Conservation (phyloP, 495 filamentous ascomycete species). For the Trichoderma reesei region DNA sequence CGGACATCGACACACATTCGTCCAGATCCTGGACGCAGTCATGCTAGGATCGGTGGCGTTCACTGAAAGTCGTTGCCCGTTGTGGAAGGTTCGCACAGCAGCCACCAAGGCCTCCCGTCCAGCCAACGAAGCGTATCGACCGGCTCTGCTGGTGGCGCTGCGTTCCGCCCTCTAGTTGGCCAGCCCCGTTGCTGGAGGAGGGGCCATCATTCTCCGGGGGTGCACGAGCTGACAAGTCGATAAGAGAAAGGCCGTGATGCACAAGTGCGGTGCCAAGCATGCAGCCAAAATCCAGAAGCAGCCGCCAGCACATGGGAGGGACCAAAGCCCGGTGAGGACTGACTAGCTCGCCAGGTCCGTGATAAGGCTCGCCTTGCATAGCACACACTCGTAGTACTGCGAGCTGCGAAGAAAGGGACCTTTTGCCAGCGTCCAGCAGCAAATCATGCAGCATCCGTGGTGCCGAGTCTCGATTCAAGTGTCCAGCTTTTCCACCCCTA, state of each 20-base stretch:
- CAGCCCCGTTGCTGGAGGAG: background rate
- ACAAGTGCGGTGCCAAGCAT: background rate
- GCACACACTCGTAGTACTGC: background rate
- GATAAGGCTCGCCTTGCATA: background rate
- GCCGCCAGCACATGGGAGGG: background rate
- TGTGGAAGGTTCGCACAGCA: slow-evolving; percentile 4
- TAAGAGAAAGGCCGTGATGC: background rate
- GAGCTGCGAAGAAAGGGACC: background rate
- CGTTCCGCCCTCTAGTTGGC: background rate
- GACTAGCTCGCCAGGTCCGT: background rate
- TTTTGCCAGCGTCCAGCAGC: background rate
- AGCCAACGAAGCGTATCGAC: background rate
- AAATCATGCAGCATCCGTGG: no score
- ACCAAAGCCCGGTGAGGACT: background rate
- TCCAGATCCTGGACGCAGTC: background rate
- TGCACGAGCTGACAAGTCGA: background rate
- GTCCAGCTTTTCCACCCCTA: no score
- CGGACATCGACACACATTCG: background rate
- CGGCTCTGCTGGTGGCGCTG: background rate
- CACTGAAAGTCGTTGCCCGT: background rate
- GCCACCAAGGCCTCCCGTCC: background rate
- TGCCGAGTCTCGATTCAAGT: no score
- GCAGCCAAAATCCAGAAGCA: background rate
- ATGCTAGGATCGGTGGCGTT: background rate
- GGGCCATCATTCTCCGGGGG: background rate